Evolutionary conservation across 2,329 filamentous ascomycete genomes (phyloP), one percentile per base, ranked within the genome.

Genomic region (Macrophomina tecta): DNA sequence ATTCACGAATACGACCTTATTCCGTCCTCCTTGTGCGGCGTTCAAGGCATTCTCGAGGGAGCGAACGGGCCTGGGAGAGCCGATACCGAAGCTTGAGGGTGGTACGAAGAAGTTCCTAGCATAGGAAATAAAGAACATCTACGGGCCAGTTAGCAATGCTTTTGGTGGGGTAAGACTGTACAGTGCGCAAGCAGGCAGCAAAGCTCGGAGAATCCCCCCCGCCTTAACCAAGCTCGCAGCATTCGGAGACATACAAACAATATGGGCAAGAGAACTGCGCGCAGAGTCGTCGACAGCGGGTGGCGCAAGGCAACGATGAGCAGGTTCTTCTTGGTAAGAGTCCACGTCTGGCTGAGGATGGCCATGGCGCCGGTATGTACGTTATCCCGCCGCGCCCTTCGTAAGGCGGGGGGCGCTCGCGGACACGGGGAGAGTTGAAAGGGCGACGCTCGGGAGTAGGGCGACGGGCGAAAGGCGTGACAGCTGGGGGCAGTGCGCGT

Each of bases 51-150:
- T 81, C 40, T 82, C 73, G 18, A 97, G 84, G 11, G 86, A 85
- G 68, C 89, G 86, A 69, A 97, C 79, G 0, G 88, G 83, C 6
- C 79, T 81, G 0, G 87, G 77, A 0, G 83, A 75, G 52, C 89
- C 91, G 70, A 97, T 88, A 52, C 94, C 94, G 73, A 86, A 97
- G 3, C 85, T 81, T 0, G 91, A 90, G 1, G 91, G 90, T 0
- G 92, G 90, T 3, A 94, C 86, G 73, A 97, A 94, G 69, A 97
- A 87, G 76, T 94, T 94, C 71, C 91, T 90, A 16, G 92, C 90
- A 76, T 91, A 94, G 64, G 82, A 81, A 55, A 85, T 85, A 71
- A 80, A 80, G 73, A 82, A 82, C 77, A 82, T 81, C 77, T 78
- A 49, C 49, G 12, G 8, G 5, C 9, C n/a, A 5, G 18, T 64